These are phyloP conservation scores for Suhomyces sp. DNA, from an alignment of 805 yeast genomes.

Conservation along the genomic window DNA sequence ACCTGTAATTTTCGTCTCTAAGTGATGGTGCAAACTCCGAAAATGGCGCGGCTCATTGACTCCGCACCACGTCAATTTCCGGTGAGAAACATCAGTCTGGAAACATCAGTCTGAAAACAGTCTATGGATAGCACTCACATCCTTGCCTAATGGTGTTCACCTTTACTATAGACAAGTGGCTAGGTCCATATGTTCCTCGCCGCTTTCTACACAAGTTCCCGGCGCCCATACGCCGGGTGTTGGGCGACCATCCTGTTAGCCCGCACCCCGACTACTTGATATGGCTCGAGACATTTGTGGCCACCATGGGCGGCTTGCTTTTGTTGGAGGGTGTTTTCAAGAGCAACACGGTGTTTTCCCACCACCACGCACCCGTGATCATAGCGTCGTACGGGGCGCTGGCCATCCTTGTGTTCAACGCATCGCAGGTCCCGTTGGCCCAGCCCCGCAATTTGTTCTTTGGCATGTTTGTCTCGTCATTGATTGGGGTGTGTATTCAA, in stretches of 20 bases:
- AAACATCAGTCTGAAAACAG: no score
- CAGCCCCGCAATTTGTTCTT: constrained; percentile 60
- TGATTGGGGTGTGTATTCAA: constrained; percentile 52
- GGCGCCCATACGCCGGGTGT: constrained; percentile 27
- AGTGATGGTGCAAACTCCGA: no score
- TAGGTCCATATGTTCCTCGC: constrained; percentile 21
- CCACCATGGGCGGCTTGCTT: constrained; percentile 46
- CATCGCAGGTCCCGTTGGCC: constrained; percentile 54
- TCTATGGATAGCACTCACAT: no score
- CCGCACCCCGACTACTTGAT: constrained; percentile 36
- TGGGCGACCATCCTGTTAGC: constrained; percentile 36
- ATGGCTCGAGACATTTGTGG: constrained; percentile 47
- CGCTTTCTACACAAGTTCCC: constrained; percentile 33
- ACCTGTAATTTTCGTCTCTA: no score
- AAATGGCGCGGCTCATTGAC: no score
- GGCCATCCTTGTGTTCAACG: constrained; percentile 57
- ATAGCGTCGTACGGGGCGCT: constrained; percentile 61
- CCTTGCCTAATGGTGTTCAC: constrained; percentile 29
- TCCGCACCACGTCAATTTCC: no score
- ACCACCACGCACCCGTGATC: constrained; percentile 44
- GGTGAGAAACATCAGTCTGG: no score
- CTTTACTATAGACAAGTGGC: constrained; percentile 33
- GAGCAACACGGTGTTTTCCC: constrained; percentile 35
- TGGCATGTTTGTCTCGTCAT: constrained; percentile 53
- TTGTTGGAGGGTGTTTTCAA: constrained; percentile 46